phyloP scores from a whole-genome alignment of 192 early-diverging fungal species.

The Obelidium mucronatum region DNA sequence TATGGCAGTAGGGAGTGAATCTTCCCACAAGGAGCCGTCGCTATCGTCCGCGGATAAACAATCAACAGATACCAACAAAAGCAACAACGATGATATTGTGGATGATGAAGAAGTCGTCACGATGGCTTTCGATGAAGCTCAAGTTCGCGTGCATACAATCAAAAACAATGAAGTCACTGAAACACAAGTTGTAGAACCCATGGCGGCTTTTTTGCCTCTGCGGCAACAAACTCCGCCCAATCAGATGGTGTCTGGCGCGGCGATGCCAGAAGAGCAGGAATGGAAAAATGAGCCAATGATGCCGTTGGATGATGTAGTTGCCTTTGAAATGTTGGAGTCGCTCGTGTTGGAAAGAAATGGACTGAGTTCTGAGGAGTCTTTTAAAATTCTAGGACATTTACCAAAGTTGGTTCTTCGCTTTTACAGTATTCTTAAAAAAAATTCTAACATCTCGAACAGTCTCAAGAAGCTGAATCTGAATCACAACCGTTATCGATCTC shows the following conservation, averaged over 20 bases:
- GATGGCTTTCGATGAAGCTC: conserved; percentile 17
- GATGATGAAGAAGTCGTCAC: conserved; percentile 34
- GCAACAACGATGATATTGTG: background rate
- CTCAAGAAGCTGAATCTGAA: conserved; percentile 51
- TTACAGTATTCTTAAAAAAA: background rate
- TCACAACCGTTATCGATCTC: conserved; percentile 44
- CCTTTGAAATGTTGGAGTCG: conserved; percentile 49
- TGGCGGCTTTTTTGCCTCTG: background rate
- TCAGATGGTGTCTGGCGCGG: background rate
- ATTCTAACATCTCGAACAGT: conserved; percentile 29
- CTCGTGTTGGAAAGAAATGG: conserved; percentile 54
- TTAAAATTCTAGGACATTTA: conserved; percentile 45
- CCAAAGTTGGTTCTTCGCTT: conserved; percentile 47
- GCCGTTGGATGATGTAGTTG: conserved; percentile 23
- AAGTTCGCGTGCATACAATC: conserved; percentile 24
- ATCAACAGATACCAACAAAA: background rate
- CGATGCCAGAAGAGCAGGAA: background rate
- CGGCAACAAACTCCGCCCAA: background rate
- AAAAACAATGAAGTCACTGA: background rate
- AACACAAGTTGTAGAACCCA: background rate
- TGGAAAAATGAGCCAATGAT: conserved; percentile 1
- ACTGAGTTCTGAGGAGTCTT: conserved; percentile 36
- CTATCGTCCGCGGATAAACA: too few relatives aligned
- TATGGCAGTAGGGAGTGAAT: too few relatives aligned
- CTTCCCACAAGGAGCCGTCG: too few relatives aligned